Conservation (phyloP, 768 basidiomycete genomes). For the Hygrophoropsis aurantiaca region DNA sequence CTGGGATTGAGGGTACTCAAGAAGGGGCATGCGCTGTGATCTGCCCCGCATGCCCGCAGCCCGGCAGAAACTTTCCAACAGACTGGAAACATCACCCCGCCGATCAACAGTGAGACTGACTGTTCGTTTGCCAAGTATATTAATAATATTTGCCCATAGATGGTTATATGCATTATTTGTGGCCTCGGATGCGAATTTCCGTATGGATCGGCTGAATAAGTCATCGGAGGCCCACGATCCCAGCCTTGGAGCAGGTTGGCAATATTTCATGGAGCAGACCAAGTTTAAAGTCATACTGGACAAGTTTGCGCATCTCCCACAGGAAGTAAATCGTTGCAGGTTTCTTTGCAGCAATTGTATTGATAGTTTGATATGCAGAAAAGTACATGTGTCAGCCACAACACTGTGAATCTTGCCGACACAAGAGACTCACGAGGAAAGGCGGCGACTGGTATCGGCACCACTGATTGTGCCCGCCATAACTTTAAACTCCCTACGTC, state of each 20-base stretch:
- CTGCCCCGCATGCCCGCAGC: conserved; percentile 30
- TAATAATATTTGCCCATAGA: too few relatives aligned
- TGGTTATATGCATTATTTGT: conserved; percentile 26
- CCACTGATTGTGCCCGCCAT: conserved; percentile 2
- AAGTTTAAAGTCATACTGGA: conserved; percentile 15
- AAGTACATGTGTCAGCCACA: neutral
- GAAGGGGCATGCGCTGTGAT: conserved; percentile 20
- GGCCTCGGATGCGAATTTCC: conserved; percentile 32
- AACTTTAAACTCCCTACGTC: neutral
- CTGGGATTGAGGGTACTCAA: conserved; percentile 16
- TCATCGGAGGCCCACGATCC: conserved; percentile 26
- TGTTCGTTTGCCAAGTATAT: too few relatives aligned
- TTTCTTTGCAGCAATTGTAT: too few relatives aligned
- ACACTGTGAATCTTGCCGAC: neutral
- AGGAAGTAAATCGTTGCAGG: neutral
- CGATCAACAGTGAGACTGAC: too few relatives aligned
- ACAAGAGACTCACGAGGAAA: neutral
- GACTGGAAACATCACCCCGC: too few relatives aligned
- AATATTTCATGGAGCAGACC: conserved; percentile 25
- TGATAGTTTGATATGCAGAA: too few relatives aligned
- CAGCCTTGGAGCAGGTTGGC: conserved; percentile 20
- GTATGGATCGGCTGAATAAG: conserved; percentile 22
- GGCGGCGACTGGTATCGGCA: conserved; percentile 10
- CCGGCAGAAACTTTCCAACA: conserved; percentile 21
- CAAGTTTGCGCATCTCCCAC: conserved; percentile 2